Base-by-base conservation (phyloP, 768 basidiomycete genomes). In the Tricholoma sp. region DNA sequence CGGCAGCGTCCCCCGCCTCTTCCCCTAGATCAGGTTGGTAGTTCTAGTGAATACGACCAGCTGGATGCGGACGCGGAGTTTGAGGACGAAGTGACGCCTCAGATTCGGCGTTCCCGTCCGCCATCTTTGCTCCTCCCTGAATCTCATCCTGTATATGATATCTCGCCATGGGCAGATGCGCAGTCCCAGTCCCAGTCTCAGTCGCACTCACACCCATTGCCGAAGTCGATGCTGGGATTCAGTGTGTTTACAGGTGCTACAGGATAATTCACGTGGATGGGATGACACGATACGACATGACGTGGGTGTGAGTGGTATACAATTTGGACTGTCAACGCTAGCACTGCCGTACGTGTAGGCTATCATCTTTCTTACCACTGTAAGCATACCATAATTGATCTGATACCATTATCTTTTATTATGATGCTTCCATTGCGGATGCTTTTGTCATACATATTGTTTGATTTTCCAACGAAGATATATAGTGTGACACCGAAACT, bases 101-200 rank as follows among this genome's bases (percentile, higher is more conserved):
- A 53, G 7, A 22, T 39, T 10, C 52, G n/a, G 12, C 52, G 52
- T 14, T n/a, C 34, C 11, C 51, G 52, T 27, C 52, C 52, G 4
- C 7, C 52, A n/a, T 53, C 52, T 8, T 11, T 52, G 18, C 35
- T 27, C 22, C 37, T 53, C 1, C 37, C 27, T 11, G 52, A 53
- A 16, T 5, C 1, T 11, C 24, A 24, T 24, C 5, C 45, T 24
- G 19, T 6, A 22, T 41, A 24, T 18, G 52, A 53, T 6, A n/a
- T 19, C 1, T 53, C 52, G 22, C 52, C 52, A 9, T 53, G 52
- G 52, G 52, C 52, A 18, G 52, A 53, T 29, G 51, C 39, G 21
- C 51, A 18, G 7, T 52, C 51, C 22, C 51, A 37, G 19, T 52
- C 52, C 4, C 51, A n/a, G n/a, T n/a, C n/a, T n/a, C 18, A 18